Base-by-base conservation (phyloP, 305 asterid genomes). In the Fraxinus sp. region DNA sequence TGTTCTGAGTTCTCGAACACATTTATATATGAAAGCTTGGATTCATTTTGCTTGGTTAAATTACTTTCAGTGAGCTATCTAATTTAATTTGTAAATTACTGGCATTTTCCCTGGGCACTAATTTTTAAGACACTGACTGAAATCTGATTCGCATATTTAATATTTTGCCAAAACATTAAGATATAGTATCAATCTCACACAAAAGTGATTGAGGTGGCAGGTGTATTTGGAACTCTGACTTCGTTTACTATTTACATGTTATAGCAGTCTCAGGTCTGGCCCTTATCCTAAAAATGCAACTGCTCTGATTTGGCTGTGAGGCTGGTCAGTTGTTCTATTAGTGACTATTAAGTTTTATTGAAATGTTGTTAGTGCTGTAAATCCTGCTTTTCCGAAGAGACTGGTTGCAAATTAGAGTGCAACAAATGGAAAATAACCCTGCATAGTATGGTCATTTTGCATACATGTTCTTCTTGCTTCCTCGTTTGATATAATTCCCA, bases 391-490 rank as follows among this genome's bases (percentile, higher is more conserved):
- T 39, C 73, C 41, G 66, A 78, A 20, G 81, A 82, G 84, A 75
- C 26, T 80, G 75, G 70, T 55, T 39, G 64, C 74, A 33, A 39
- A 74, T 37, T 74, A 44, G 26, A 59, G 85, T 73, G 14, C 33
- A 11, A 41, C 49, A 62, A 2, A 79, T 11, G 68, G 24, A 30
- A 80, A 59, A 64, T 81, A 74, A 16, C 79, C 80, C 18, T 68
- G 49, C 72, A 49, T 20, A 82, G 62, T 78, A 79, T 26, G 70
- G 80, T 68, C 68, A 49, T 87, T 83, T 76, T 37, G 74, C 66
- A 76, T 62, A 16, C 9, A 22, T 37, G 22, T 71, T 80, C 32
- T 3, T 80, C 76, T 78, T 80, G 68, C 81, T 68, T 62, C 49
- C 62, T 79, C 32, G 52, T 22, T 80, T 80, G 71, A 39, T 20